Evolutionary conservation across 306 rosid species (phyloP).

Genomic region (Castanopsis chinensis): DNA sequence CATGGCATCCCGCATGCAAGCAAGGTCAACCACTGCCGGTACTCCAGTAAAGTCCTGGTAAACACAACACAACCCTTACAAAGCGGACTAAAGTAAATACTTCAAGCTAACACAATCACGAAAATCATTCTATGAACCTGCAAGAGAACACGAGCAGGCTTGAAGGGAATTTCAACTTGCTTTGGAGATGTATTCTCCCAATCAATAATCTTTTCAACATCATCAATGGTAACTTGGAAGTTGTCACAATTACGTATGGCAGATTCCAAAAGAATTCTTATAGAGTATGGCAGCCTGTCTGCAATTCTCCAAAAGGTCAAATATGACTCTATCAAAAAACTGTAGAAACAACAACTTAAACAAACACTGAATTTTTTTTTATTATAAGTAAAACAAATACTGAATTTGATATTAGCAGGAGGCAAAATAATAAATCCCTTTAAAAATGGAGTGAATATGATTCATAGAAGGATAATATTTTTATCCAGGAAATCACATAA

Average conservation of each 20-base stretch:
- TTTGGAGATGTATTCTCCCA: slow-evolving; percentile 15
- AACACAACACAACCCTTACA: neutral
- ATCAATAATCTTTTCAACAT: slow-evolving; percentile 15
- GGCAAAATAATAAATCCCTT: neutral
- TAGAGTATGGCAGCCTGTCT: slow-evolving; percentile 30
- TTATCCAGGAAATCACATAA: neutral
- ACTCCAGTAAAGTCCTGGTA: slow-evolving; percentile 13
- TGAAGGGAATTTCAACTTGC: slow-evolving; percentile 22
- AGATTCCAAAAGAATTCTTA: slow-evolving; percentile 31
- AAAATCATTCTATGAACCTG: neutral
- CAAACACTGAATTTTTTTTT: neutral
- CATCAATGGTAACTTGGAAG: slow-evolving; percentile 11
- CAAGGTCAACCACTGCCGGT: slow-evolving; percentile 10
- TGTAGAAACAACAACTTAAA: neutral
- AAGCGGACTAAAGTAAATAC: neutral
- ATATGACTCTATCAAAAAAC: neutral
- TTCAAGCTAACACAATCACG: neutral
- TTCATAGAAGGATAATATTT: neutral
- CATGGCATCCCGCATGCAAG: slow-evolving; percentile 12
- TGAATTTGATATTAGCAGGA: no score
- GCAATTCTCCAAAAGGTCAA: neutral
- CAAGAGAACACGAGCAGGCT: slow-evolving; percentile 15
- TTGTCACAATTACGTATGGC: slow-evolving; percentile 20
- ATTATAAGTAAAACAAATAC: no score
- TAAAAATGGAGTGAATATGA: neutral